Percentiles rank a stretch among this genome's conserved stretches.
phyloP scores from a whole-genome alignment of 2,329 filamentous ascomycete species.

The Pseudogymnoascus sp. region DNA sequence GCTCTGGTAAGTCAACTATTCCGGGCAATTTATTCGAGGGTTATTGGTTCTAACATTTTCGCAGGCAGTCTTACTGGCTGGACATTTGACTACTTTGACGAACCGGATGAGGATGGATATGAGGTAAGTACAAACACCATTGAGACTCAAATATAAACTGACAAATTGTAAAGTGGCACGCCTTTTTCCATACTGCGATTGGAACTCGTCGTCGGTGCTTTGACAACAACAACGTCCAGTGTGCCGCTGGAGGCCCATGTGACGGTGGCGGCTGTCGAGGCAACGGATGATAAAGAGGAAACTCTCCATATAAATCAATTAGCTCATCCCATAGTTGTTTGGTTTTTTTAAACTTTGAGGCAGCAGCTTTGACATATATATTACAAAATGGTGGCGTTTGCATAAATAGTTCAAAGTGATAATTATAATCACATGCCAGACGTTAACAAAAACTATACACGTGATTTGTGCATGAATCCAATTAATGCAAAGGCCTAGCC shows the following conservation, averaged over 20 bases:
- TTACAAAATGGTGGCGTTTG: not conserved
- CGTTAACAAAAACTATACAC: not conserved
- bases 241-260: constrained; percentile 13
- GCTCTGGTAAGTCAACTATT: constrained; percentile 9
- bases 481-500: not conserved
- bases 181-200: constrained; percentile 14
- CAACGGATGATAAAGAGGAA: constrained; percentile 12
- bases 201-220: constrained; percentile 13
- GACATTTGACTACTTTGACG: constrained; percentile 22
- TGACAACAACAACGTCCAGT: constrained; percentile 16
- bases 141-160: not conserved
- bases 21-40: not conserved
- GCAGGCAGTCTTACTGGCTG: constrained; percentile 17
- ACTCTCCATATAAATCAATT: not conserved
- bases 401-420: not conserved
- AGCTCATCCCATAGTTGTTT: not conserved
- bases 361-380: not conserved
- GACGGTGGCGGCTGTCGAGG: constrained; percentile 12
- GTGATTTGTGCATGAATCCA: not conserved
- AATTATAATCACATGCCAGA: not conserved
- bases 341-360: not conserved
- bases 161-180: constrained; percentile 10
- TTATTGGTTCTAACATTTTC: not conserved
- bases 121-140: constrained; percentile 8
- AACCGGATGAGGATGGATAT: constrained; percentile 15